phyloP scores from a whole-genome alignment of 2,329 filamentous ascomycete species.

The Colletotrichum orbiculare region DNA sequence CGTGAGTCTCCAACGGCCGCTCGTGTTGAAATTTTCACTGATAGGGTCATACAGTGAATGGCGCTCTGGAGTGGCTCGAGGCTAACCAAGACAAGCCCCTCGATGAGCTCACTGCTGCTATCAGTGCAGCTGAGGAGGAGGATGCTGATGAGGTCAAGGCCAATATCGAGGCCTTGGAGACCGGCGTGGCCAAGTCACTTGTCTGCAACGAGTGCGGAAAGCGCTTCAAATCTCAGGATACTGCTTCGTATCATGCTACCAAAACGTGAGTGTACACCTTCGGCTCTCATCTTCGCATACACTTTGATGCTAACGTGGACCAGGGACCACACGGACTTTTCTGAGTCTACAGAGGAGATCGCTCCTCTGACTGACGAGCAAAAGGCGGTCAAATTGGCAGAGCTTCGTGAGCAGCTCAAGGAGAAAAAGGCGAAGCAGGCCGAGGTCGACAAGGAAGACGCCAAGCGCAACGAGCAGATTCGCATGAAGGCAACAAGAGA shows the following conservation, averaged over 20 bases:
- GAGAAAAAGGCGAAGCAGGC: slow-evolving; percentile 78
- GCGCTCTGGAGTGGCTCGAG: slow-evolving; percentile 94
- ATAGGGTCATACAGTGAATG: slow-evolving; percentile 70
- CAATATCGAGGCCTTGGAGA: slow-evolving; percentile 73
- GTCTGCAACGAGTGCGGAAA: slow-evolving; percentile 96
- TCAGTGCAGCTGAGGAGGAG: slow-evolving; percentile 51
- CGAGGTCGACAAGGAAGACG: slow-evolving; percentile 80
- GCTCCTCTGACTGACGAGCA: slow-evolving; percentile 91
- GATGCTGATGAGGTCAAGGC: slow-evolving; percentile 61
- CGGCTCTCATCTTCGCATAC: neutral
- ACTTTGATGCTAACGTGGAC: slow-evolving; percentile 28
- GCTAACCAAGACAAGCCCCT: slow-evolving; percentile 88
- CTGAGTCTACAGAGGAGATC: slow-evolving; percentile 92
- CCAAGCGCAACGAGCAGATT: slow-evolving; percentile 86
- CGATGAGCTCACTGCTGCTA: slow-evolving; percentile 76
- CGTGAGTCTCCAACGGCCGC: slow-evolving; percentile 62
- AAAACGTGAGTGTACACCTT: slow-evolving; percentile 71
- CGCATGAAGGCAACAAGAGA: slow-evolving; percentile 92
- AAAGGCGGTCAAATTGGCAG: slow-evolving; percentile 82
- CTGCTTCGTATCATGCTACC: slow-evolving; percentile 90
- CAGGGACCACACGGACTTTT: slow-evolving; percentile 88
- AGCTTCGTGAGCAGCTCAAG: slow-evolving; percentile 77
- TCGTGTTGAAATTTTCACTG: no score
- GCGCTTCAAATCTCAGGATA: slow-evolving; percentile 82
- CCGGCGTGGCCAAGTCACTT: slow-evolving; percentile 81